These are phyloP conservation scores for Houttuynia cordata DNA, from an alignment of 164 flowering plant genomes.

Conservation along the genomic window DNA sequence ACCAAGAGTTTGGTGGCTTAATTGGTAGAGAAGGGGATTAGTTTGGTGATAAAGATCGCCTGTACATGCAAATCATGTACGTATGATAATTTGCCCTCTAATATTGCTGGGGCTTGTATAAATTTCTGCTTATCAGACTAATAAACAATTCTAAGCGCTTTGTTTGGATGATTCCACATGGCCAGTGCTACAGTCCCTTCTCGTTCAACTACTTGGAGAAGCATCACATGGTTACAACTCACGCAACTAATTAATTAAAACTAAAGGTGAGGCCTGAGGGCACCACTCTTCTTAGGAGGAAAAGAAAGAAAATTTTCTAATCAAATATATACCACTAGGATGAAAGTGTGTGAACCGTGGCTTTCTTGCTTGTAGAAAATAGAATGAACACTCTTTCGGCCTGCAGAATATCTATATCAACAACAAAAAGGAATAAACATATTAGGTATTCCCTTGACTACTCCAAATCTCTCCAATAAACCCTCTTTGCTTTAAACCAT, in stretches of 20 bases:
- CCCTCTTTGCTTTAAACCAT: neutral
- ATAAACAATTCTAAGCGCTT: no score
- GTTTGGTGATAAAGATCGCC: neutral
- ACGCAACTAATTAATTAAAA: neutral
- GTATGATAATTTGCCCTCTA: neutral
- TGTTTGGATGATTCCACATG: neutral
- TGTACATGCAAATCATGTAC: neutral
- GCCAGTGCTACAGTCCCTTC: neutral
- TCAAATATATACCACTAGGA: neutral
- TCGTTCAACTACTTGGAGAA: neutral
- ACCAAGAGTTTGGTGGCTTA: no score
- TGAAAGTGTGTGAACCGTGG: neutral
- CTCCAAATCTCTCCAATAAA: no score
- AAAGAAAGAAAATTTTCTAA: neutral
- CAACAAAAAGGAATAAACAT: no score
- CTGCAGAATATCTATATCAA: neutral
- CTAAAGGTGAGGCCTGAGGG: no score
- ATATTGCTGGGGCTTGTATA: no score
- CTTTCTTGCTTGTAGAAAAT: no score
- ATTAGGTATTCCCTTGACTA: no score
- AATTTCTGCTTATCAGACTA: neutral
- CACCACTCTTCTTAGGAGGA: neutral
- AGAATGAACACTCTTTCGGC: neutral
- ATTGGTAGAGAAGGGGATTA: neutral
- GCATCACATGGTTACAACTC: neutral